Evolutionary conservation across 2,329 filamentous ascomycete species (phyloP).

Genomic region (Colletotrichum brevisporum): DNA sequence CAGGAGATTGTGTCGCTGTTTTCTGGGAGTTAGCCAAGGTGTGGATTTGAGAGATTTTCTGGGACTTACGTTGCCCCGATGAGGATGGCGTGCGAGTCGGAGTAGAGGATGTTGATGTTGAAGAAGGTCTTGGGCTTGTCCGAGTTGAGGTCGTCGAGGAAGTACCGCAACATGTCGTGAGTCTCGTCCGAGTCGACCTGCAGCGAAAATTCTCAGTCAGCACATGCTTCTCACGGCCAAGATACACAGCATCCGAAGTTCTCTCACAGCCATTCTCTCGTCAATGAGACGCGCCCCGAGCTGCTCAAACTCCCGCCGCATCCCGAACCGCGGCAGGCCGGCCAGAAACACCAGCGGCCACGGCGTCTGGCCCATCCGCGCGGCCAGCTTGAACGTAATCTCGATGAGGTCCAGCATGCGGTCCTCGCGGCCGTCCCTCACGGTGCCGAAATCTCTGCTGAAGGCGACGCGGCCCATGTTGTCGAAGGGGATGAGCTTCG

Average conservation of each 20-base stretch:
- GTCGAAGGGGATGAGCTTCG: slow-evolving; percentile 47
- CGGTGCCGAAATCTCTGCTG: slow-evolving; percentile 44
- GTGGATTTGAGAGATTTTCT: not conserved
- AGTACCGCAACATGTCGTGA: slow-evolving; percentile 46
- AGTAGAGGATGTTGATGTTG: slow-evolving; percentile 43
- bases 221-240: not conserved
- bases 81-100: slow-evolving; percentile 43
- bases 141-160: slow-evolving; percentile 43
- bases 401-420: slow-evolving; percentile 44
- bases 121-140: slow-evolving; percentile 44
- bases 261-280: slow-evolving; percentile 42
- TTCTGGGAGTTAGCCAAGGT: too few species aligned
- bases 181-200: slow-evolving; percentile 41
- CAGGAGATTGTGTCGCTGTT: slow-evolving; percentile 42
- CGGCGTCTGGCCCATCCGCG: slow-evolving; percentile 41
- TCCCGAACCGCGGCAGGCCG: slow-evolving; percentile 33
- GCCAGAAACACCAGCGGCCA: slow-evolving; percentile 44
- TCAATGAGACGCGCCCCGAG: slow-evolving; percentile 55
- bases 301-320: slow-evolving; percentile 56
- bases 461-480: slow-evolving; percentile 48
- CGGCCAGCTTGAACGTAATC: slow-evolving; percentile 41
- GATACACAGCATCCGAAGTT: not conserved
- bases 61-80: slow-evolving; percentile 43
- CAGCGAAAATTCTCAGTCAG: not conserved
- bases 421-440: slow-evolving; percentile 44